Conservation (phyloP, 2,329 filamentous ascomycete species). For the Trichothecium roseum region DNA sequence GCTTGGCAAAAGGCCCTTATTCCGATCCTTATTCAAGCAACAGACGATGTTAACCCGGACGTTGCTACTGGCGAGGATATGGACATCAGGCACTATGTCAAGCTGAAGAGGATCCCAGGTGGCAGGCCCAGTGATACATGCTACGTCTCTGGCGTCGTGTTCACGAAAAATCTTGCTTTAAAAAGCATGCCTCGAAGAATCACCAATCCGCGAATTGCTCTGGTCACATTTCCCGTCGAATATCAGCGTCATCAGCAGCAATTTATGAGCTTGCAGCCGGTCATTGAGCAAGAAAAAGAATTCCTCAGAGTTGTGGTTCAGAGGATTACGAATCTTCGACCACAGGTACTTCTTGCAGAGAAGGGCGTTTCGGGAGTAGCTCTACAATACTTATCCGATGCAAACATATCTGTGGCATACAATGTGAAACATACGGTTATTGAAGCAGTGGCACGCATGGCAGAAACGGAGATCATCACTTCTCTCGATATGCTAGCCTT, state of each 20-base stretch:
- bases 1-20: slow-evolving; percentile 87
- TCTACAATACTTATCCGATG: slow-evolving; percentile 75
- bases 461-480: slow-evolving; percentile 84
- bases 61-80: slow-evolving; percentile 87
- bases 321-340: slow-evolving; percentile 75
- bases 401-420: slow-evolving; percentile 85
- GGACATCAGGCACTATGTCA: slow-evolving; percentile 95
- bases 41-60: slow-evolving; percentile 89
- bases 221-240: slow-evolving; percentile 91
- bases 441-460: slow-evolving; percentile 86
- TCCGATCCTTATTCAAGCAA: slow-evolving; percentile 81
- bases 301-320: slow-evolving; percentile 87
- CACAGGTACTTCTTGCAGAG: slow-evolving; percentile 82
- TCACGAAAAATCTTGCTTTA: slow-evolving; percentile 90
- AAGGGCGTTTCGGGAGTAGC: slow-evolving; percentile 88
- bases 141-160: slow-evolving; percentile 95
- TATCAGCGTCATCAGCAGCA: slow-evolving; percentile 81
- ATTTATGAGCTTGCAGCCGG: slow-evolving; percentile 95
- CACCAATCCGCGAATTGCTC: slow-evolving; percentile 71
- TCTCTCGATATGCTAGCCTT: slow-evolving; percentile 86
- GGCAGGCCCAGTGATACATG: slow-evolving; percentile 82
- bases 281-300: slow-evolving; percentile 93
- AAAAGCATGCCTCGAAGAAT: slow-evolving; percentile 94
- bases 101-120: slow-evolving; percentile 91
- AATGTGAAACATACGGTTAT: slow-evolving; percentile 96